Evolutionary conservation across 306 rosid species (phyloP), one percentile per base, ranked within the genome.

Genomic region (Corylus heterophylla): DNA sequence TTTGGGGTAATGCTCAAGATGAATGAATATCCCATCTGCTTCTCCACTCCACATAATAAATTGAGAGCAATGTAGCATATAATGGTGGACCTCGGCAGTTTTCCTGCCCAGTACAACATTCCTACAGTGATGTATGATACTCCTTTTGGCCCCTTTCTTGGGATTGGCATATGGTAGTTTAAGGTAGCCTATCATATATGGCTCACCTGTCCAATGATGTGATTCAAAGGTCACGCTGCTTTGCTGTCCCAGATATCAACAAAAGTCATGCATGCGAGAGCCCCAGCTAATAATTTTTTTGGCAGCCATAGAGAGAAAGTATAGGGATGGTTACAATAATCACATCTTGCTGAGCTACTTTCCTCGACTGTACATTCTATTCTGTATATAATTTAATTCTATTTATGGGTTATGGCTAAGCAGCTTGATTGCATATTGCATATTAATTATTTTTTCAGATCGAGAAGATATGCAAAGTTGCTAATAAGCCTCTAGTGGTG

Each of bases 401-500:
- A 58, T 71, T 20, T 66, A 22, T 49, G 4, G 47, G 49, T 71
- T 3, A 44, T 44, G 18, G 44, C 37, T 73, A 47, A 51, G 71
- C 81, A 74, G 68, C 71, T 79, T 78, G 83, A 75, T 77, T 76
- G 74, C 74, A 12, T 64, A 47, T 54, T 75, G 18, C 73, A 59
- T 71, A 13, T 75, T 85, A 70, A 59, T 58, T 85, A 45, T 63
- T 80, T 76, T 78, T 80, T 71, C 93, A 92, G 98, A 82, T 92
- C 42, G 89, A 92, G 91, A 92, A 92, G 92, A 91, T 94, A 74
- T 92, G 98, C 22, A 91, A 86, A 85, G 98, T 92, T 76, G 97
- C 98, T 71, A 94, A 82, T 82, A 94, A 92, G 81, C 98, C 98
- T 67, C 91, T 94, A 12, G 98, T 94, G 56, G 97, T 94, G 86